Percentiles rank a stretch among this genome's conserved stretches.
phyloP scores from a whole-genome alignment of 2,329 filamentous ascomycete species.

The Ophiostoma novo-ulmi region DNA sequence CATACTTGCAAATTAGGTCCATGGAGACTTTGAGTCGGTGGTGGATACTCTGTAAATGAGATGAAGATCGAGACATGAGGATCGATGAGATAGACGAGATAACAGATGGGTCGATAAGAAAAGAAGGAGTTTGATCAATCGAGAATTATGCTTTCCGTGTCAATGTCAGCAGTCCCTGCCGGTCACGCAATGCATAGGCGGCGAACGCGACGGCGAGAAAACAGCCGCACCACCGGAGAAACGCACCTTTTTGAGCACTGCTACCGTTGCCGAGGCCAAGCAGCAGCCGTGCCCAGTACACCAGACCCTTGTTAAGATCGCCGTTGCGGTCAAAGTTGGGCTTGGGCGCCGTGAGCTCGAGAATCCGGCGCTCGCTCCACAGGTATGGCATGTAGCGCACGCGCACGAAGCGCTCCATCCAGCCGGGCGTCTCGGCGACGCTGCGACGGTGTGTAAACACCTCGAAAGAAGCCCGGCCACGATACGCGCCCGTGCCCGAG shows the following conservation, averaged over 20 bases:
- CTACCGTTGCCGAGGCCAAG: slow-evolving; percentile 43
- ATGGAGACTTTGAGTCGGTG: background rate
- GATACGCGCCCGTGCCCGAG: slow-evolving; percentile 70
- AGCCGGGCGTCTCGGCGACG: slow-evolving; percentile 58
- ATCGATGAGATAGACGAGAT: background rate
- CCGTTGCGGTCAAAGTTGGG: slow-evolving; percentile 61
- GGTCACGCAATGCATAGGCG: slow-evolving; percentile 31
- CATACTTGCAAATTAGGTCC: background rate
- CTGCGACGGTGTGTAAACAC: slow-evolving; percentile 55
- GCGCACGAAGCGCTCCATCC: slow-evolving; percentile 62
- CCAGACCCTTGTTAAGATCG: slow-evolving; percentile 45
- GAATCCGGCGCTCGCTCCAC: slow-evolving; percentile 41
- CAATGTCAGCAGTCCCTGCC: slow-evolving; percentile 16
- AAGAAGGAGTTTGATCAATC: background rate
- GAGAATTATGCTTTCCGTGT: slow-evolving; percentile 14
- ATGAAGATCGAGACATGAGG: background rate
- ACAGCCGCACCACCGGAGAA: slow-evolving; percentile 45
- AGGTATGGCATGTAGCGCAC: slow-evolving; percentile 64
- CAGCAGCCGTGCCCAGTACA: slow-evolving; percentile 51
- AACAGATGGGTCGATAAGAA: background rate
- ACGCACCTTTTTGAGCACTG: slow-evolving; percentile 38
- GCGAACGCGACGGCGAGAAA: slow-evolving; percentile 37
- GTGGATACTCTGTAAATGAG: background rate
- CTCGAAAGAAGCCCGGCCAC: slow-evolving; percentile 69
- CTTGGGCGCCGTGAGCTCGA: slow-evolving; percentile 42